Conservation (phyloP, 1,139 yeast species). For the Pichia terricola region DNA sequence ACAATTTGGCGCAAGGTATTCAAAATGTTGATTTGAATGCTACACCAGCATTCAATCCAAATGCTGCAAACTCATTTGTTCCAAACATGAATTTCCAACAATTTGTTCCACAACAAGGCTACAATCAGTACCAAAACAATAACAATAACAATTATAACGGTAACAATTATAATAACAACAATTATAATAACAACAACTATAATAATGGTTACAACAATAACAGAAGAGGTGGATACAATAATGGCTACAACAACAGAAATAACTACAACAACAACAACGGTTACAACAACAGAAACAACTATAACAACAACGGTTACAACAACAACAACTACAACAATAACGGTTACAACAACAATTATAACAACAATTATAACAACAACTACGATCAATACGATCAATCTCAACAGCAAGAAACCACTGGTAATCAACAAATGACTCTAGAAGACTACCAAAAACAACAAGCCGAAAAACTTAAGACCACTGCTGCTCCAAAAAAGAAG, state of each 20-base stretch:
- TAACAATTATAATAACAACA: conserved; percentile 8
- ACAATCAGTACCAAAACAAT: conserved; percentile 19
- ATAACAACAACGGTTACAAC: conserved; percentile 11
- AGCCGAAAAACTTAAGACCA: conserved; percentile 27
- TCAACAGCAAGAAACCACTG: conserved; percentile 16
- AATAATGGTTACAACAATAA: conserved; percentile 13
- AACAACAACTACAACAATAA: conserved; percentile 9
- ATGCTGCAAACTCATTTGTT: conserved; percentile 34
- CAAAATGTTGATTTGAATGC: conserved; percentile 30
- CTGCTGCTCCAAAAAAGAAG: conserved; percentile 42
- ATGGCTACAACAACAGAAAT: not conserved
- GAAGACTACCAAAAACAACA: conserved; percentile 81
- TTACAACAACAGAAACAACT: conserved; percentile 11
- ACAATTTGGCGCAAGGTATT: conserved; percentile 47
- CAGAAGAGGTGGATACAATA: conserved; percentile 10
- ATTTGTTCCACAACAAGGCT: conserved; percentile 22
- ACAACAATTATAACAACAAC: conserved; percentile 4
- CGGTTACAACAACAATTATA: conserved; percentile 7
- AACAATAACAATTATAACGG: conserved; percentile 18
- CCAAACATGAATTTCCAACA: conserved; percentile 28
- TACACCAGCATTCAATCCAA: conserved; percentile 31
- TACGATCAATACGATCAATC: conserved; percentile 7
- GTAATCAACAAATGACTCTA: conserved; percentile 59
- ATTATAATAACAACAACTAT: conserved; percentile 14
- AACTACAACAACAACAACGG: conserved; percentile 9